Conservation (phyloP, 2,329 filamentous ascomycete genomes). For the Alternaria dauci region DNA sequence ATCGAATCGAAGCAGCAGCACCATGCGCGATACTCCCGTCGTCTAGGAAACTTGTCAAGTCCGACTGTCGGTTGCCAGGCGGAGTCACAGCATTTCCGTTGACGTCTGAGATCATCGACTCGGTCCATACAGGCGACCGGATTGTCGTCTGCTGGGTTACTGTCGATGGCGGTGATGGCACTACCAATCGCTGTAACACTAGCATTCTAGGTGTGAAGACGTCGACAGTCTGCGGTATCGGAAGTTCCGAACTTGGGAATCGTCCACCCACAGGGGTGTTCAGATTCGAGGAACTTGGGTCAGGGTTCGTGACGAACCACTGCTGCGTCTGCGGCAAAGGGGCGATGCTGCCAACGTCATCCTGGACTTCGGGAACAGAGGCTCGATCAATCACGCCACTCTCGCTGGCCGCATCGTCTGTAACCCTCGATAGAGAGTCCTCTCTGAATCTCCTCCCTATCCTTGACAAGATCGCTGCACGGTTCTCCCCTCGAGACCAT, state of each 20-base stretch:
- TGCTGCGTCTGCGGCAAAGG: neutral
- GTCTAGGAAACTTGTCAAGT: neutral
- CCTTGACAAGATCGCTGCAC: too few species aligned
- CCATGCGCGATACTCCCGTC: too few species aligned
- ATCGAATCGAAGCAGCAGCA: too few species aligned
- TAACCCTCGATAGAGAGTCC: too few species aligned
- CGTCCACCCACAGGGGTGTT: neutral
- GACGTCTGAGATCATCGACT: neutral
- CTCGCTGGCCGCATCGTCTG: neutral
- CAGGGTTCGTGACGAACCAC: neutral
- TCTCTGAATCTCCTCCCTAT: too few species aligned
- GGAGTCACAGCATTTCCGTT: neutral
- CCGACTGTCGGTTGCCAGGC: neutral
- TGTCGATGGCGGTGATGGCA: too few species aligned
- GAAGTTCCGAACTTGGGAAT: neutral
- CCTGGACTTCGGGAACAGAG: neutral
- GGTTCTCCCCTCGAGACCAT: too few species aligned
- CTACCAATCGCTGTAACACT: too few species aligned
- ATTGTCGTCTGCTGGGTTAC: too few species aligned
- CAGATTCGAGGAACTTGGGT: neutral
- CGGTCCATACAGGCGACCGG: too few species aligned
- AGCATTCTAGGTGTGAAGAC: too few species aligned
- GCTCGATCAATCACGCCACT: neutral
- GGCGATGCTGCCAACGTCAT: neutral
- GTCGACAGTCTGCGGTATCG: too few species aligned